phyloP scores from a whole-genome alignment of 768 basidiomycete genomes.

The Pleurotus citrinopileatus region DNA sequence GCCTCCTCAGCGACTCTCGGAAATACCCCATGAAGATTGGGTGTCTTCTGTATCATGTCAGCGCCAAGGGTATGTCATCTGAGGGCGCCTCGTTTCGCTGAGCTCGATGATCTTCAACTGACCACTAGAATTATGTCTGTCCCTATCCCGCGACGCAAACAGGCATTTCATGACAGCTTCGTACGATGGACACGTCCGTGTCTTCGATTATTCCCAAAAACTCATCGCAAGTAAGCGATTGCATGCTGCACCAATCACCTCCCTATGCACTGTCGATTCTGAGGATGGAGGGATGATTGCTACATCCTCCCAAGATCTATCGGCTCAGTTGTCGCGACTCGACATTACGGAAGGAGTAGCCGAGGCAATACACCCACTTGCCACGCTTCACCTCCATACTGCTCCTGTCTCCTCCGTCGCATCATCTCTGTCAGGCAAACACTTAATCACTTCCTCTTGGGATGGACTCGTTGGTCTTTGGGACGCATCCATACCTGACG shows the following conservation, averaged over 20 bases:
- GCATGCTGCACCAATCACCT: conserved; percentile 69
- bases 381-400: conserved; percentile 83
- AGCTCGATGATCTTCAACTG: conserved; percentile 9
- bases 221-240: conserved; percentile 43
- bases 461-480: conserved; percentile 84
- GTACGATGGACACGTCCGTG: conserved; percentile 75
- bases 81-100: not conserved
- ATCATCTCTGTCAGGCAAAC: conserved; percentile 49
- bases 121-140: not conserved
- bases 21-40: conserved; percentile 91
- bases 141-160: not conserved
- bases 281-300: conserved; percentile 45
- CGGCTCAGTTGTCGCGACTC: conserved; percentile 53
- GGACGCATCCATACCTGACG: conserved; percentile 58
- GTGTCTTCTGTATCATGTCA: conserved; percentile 76
- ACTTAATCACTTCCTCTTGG: conserved; percentile 84
- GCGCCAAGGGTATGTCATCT: conserved; percentile 43
- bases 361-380: conserved; percentile 35
- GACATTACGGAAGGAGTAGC: conserved; percentile 6
- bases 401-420: conserved; percentile 73
- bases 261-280: conserved; percentile 52
- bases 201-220: conserved; percentile 70
- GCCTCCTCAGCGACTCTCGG: conserved; percentile 79
- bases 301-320: conserved; percentile 78
- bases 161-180: conserved; percentile 77